A percentile compares a stretch with the other conserved stretches of the same genome.
These are phyloP conservation scores for Skeletonema grethae DNA, from an alignment of 108 stramenopile species.

Conservation along the genomic window DNA sequence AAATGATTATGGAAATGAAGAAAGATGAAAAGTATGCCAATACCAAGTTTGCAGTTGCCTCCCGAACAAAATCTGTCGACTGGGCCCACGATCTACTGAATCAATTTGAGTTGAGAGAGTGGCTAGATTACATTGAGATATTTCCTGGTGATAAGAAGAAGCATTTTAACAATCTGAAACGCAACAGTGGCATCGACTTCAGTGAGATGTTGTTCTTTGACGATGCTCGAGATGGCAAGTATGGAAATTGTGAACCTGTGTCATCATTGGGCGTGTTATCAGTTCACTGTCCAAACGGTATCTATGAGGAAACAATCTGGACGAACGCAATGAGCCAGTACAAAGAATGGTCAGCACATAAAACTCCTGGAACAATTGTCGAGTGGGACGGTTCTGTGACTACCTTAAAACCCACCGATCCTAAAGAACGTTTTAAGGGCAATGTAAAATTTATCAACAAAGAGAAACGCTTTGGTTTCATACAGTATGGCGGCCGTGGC, in stretches of 20 bases:
- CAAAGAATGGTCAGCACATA: conserved; percentile 49
- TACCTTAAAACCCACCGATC: conserved; percentile 14
- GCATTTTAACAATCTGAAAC: conserved; percentile 52
- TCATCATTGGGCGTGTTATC: conserved; percentile 65
- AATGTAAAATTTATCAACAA: conserved; percentile 51
- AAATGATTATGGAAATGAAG: conserved; percentile 53
- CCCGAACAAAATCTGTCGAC: conserved; percentile 65
- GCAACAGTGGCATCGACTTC: conserved; percentile 34
- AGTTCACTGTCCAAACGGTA: conserved; percentile 70
- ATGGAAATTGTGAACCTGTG: conserved; percentile 76
- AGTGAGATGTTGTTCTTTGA: conserved; percentile 67
- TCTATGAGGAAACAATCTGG: conserved; percentile 54
- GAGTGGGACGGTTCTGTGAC: conserved; percentile 60
- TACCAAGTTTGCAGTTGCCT: conserved; percentile 70
- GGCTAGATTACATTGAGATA: conserved; percentile 72
- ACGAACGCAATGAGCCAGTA: conserved; percentile 52
- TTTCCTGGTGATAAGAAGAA: conserved; percentile 68
- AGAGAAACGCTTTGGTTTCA: conserved; percentile 75
- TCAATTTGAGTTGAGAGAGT: conserved; percentile 57
- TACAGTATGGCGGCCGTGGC: conserved; percentile 41
- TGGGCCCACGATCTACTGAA: conserved; percentile 71
- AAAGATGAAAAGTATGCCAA: conserved; percentile 23
- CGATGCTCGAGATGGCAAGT: conserved; percentile 65
- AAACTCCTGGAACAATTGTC: conserved; percentile 60
- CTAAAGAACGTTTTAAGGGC: conserved; percentile 35